These are phyloP conservation scores for Wickerhamiella occidentalis DNA, from an alignment of 805 yeast species.

Conservation along the genomic window DNA sequence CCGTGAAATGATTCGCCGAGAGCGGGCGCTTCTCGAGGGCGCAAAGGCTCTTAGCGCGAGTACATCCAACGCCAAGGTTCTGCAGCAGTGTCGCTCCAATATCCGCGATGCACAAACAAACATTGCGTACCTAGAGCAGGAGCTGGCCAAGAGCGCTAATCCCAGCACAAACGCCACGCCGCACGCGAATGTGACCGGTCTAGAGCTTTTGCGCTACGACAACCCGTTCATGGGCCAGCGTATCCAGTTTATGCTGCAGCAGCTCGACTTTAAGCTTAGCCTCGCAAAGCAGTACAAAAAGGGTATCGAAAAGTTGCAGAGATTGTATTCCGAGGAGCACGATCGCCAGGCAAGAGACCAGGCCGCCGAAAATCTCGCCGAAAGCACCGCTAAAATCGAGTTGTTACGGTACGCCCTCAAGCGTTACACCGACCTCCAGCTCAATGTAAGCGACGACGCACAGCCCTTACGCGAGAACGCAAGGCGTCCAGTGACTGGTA, in stretches of 20 bases:
- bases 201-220: slow-evolving; percentile 78
- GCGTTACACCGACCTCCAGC: slow-evolving; percentile 80
- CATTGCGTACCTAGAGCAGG: slow-evolving; percentile 74
- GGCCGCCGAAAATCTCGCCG: slow-evolving; percentile 78
- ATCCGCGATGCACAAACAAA: slow-evolving; percentile 87
- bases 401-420: slow-evolving; percentile 71
- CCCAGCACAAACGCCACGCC: slow-evolving; percentile 12
- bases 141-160: slow-evolving; percentile 39
- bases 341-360: slow-evolving; percentile 75
- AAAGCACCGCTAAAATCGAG: slow-evolving; percentile 74
- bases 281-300: slow-evolving; percentile 88
- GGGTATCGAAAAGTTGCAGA: slow-evolving; percentile 82
- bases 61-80: slow-evolving; percentile 68
- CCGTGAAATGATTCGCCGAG: slow-evolving; percentile 74
- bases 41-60: slow-evolving; percentile 68
- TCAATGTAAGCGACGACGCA: slow-evolving; percentile 41
- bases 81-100: slow-evolving; percentile 79
- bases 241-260: slow-evolving; percentile 91
- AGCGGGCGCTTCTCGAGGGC: slow-evolving; percentile 75
- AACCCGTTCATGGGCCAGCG: slow-evolving; percentile 91
- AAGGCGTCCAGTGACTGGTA: slow-evolving; percentile 75
- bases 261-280: slow-evolving; percentile 82
- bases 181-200: slow-evolving; percentile 22
- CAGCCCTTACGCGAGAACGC: slow-evolving; percentile 58
- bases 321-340: slow-evolving; percentile 80